Conservation (phyloP, 331 rosid genomes). For the Stylosanthes scabra region DNA sequence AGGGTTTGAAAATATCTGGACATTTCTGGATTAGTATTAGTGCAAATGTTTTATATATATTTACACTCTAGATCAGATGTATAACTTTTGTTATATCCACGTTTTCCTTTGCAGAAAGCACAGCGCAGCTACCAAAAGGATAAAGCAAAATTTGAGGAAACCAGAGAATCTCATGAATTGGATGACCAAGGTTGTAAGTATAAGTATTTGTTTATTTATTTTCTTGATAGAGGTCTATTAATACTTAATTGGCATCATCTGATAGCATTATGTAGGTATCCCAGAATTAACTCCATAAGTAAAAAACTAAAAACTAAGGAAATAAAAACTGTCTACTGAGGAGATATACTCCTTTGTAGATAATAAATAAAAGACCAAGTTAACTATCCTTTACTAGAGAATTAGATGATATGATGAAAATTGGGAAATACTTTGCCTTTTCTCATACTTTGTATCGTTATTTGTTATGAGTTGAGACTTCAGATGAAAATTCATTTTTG, state of each 20-base stretch:
- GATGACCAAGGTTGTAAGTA: constrained; percentile 72
- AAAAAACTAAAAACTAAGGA: neutral
- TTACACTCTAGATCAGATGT: constrained; percentile 10
- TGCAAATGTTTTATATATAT: neutral
- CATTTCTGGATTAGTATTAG: neutral
- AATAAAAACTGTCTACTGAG: constrained; percentile 4
- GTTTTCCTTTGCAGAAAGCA: constrained; percentile 74
- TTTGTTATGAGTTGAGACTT: too few species aligned
- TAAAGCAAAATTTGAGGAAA: constrained; percentile 64
- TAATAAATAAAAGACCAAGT: too few species aligned
- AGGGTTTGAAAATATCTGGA: neutral
- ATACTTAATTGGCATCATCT: constrained; percentile 23
- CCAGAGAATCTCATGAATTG: constrained; percentile 65
- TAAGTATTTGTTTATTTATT: constrained; percentile 4
- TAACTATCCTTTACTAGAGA: too few species aligned
- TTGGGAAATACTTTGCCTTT: too few species aligned
- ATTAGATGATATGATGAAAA: neutral
- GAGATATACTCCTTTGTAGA: too few species aligned
- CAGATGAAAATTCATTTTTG: too few species aligned
- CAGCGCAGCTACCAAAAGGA: constrained; percentile 92
- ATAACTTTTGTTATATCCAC: constrained; percentile 8
- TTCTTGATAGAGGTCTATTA: constrained; percentile 22
- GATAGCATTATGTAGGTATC: constrained; percentile 6
- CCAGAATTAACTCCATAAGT: constrained; percentile 2
- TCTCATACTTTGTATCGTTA: too few species aligned